Base-by-base conservation (phyloP, 768 basidiomycete species). In the Sporobolomyces roseus region DNA sequence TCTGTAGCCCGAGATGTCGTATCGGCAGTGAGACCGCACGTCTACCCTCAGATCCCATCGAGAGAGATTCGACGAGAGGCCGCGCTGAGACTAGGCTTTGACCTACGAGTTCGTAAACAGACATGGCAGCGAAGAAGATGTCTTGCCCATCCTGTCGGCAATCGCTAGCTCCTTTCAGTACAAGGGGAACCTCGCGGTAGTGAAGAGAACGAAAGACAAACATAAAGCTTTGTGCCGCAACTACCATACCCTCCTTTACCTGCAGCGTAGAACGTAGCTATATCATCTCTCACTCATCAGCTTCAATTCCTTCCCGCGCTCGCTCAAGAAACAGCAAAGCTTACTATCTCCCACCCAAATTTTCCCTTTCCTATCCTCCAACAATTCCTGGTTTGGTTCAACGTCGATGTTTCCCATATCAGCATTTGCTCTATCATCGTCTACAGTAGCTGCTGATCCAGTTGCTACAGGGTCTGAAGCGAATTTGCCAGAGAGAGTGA, bases 131-230 rank as follows among this genome's bases (percentile, higher is more conserved):
- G n/a, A 66, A 66, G 23, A 52, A 60, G n/a, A 50, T 33, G 3
- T 66, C 50, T 38, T 66, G 65, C 6, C 65, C 65, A 30, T 65
- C 64, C 54, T 56, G 10, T n/a, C n/a, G n/a, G n/a, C n/a, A 16
- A 32, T 5, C 36, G 5, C 13, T 23, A 32, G 23, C 19, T 43
- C 38, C 50, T 9, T 17, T 32, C 41, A 41, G 38, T 9, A 9
- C 38, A 63, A 29, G 23, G 2, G 10, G 38, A 25, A 8, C 14
- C 7, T 1, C 50, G 17, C 51, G 35, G 12, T 8, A 45, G 9
- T n/a, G 27, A 51, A 29, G 6, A 21, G 46, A 52, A 16, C 7
- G 33, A 23, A 25, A n/a, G 17, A 35, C 50, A 29, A 16, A 60
- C 51, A 55, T 62, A 67, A 17, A 67, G 60, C 17, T 36, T 49